These are phyloP conservation scores for Artemisia annua DNA, from an alignment of 129 eudicot species.

Conservation along the genomic window DNA sequence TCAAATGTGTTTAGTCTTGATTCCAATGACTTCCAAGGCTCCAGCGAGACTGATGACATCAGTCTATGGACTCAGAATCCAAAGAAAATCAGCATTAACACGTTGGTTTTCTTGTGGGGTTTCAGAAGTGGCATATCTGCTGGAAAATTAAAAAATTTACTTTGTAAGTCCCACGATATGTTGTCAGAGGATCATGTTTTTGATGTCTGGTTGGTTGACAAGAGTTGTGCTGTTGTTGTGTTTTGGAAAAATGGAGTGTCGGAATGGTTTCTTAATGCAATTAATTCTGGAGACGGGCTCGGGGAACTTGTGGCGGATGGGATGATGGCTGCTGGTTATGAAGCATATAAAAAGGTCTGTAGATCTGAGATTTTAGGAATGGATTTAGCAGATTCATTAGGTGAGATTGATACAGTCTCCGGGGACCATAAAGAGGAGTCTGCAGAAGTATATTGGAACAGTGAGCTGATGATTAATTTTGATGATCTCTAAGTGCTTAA, in stretches of 20 bases:
- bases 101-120: constrained; percentile 89
- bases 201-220: constrained; percentile 72
- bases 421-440: constrained; percentile 32
- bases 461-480: constrained; percentile 55
- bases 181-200: constrained; percentile 51
- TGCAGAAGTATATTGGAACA: constrained; percentile 55
- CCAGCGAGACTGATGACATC: constrained; percentile 50
- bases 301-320: constrained; percentile 60
- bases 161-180: constrained; percentile 44
- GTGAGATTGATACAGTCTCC: constrained; percentile 26
- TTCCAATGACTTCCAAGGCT: constrained; percentile 37
- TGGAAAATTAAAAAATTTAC: constrained; percentile 49
- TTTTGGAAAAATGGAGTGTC: constrained; percentile 63
- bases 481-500: constrained; percentile 47
- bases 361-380: constrained; percentile 51
- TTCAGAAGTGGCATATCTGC: constrained; percentile 64
- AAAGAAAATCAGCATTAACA: constrained; percentile 44
- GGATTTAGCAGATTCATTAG: constrained; percentile 64
- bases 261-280: constrained; percentile 48
- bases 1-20: constrained; percentile 39
- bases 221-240: constrained; percentile 73
- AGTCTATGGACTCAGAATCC: constrained; percentile 50
- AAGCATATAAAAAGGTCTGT: constrained; percentile 52
- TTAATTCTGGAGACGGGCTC: constrained; percentile 60
- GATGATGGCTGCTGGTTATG: constrained; percentile 59